Base-by-base conservation (phyloP, 805 yeast species). In the Ogataea ganodermae region DNA sequence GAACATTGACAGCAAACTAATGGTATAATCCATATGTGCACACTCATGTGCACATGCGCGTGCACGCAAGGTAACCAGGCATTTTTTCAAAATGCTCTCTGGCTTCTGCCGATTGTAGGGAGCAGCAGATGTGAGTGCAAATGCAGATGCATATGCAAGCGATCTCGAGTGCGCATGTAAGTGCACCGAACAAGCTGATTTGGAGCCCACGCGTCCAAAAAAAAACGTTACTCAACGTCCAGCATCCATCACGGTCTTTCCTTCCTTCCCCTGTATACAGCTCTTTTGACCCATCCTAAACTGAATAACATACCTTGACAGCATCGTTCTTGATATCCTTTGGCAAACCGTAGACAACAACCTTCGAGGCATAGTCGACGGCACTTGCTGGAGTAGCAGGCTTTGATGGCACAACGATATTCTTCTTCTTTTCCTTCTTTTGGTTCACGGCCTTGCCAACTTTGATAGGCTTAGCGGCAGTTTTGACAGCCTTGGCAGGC, bases 311-410 rank as follows among this genome's bases (percentile, higher is more conserved):
- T 56, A 56, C 60, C 55, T 82, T 87, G 65, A 89, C 83, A 65
- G 89, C 85, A 59, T 81, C 86, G 67, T 83, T 85, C 68, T 84
- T 84, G 69, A 90, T 84, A 73, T 90, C 96, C 67, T 78, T 81
- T 69, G 97, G 94, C 67, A 66, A 57, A 35, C 65, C 66, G 16
- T 64, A 53, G 42, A 90, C 94, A 62, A 87, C 83, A 48, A 89
- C 95, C 68, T 87, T 91, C 53, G 86, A 83, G 49, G 95, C 87
- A 53, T 77, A 76, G 36, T 80, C 59, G 32, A 59, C 52, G 37
- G 65, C 58, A 42, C 50, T 41, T 37, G 57, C 49, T 17, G 52
- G 26, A 13, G 57, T 51, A 41, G 56, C 56, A 24, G 62, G 56
- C 45, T 46, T 55, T 16, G 49, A 17, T 21, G 51, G 47, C 41